A percentile compares a stretch with the other conserved stretches of the same genome.
Evolutionary conservation across 2,329 filamentous ascomycete genomes (phyloP).

Genomic region (Dendryphion nanum): DNA sequence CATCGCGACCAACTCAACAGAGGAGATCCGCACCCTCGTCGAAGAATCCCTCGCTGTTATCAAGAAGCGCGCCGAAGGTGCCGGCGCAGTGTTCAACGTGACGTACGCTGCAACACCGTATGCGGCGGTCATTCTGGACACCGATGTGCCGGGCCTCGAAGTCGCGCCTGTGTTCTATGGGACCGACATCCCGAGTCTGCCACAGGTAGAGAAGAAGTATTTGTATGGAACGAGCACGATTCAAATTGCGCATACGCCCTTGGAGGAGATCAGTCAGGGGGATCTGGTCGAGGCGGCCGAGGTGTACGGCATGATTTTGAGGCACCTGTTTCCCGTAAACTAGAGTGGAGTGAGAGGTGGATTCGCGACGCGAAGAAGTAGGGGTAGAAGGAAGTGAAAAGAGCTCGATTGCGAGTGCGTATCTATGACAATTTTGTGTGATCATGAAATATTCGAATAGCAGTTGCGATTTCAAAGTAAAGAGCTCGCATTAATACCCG

Average conservation of each 20-base stretch:
- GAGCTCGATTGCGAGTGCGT: no score
- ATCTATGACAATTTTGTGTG: no score
- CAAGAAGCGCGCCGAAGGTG: not conserved
- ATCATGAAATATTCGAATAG: no score
- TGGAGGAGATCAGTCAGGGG: conserved; percentile 19
- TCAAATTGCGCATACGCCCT: conserved; percentile 20
- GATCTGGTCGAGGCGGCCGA: conserved; percentile 9
- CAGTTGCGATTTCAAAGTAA: no score
- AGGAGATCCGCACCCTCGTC: not conserved
- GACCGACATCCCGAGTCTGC: not conserved
- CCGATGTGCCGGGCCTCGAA: not conserved
- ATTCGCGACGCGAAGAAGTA: no score
- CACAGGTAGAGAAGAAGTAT: not conserved
- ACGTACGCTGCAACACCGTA: not conserved
- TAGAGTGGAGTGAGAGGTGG: no score
- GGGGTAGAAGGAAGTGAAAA: no score
- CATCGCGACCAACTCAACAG: conserved; percentile 13
- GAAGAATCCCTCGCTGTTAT: not conserved
- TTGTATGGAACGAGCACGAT: conserved; percentile 13
- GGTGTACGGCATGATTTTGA: no score
- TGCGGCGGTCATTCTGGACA: not conserved
- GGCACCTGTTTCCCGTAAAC: no score
- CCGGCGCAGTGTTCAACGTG: not conserved
- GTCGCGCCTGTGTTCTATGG: not conserved
- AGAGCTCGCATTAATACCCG: no score